Conservation (phyloP, 75 land plant species). For the Cryptomeria japonica region DNA sequence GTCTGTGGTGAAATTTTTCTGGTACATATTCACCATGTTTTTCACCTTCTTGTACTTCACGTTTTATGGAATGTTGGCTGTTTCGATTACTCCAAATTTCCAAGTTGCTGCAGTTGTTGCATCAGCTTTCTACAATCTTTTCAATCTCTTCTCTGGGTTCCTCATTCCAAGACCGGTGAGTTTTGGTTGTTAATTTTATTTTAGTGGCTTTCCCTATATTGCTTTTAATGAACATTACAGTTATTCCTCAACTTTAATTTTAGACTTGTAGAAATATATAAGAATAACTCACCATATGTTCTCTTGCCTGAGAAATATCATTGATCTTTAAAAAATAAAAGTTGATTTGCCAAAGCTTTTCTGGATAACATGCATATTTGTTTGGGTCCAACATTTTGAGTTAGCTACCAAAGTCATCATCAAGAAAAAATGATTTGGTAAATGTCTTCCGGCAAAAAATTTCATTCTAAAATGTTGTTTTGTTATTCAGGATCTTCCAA, state of each 20-base stretch:
- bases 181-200: neutral
- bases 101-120: constrained; percentile 69
- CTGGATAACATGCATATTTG: neutral
- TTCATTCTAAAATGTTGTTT: neutral
- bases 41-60: constrained; percentile 73
- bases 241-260: neutral
- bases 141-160: constrained; percentile 88
- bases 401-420: neutral
- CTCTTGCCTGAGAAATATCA: neutral
- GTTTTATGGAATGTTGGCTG: constrained; percentile 81
- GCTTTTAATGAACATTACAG: neutral
- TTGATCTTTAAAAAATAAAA: neutral
- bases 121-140: constrained; percentile 59
- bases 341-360: neutral
- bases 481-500: constrained; percentile 4
- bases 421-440: neutral
- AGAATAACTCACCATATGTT: neutral
- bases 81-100: constrained; percentile 68
- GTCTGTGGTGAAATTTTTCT: constrained; percentile 53
- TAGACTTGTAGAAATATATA: neutral
- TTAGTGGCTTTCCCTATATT: neutral
- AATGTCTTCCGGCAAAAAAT: neutral
- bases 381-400: neutral
- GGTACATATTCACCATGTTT: constrained; percentile 61
- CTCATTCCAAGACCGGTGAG: constrained; percentile 68